Conservation (phyloP, 768 basidiomycete species). For the Rhodotorula kratochvilovae region DNA sequence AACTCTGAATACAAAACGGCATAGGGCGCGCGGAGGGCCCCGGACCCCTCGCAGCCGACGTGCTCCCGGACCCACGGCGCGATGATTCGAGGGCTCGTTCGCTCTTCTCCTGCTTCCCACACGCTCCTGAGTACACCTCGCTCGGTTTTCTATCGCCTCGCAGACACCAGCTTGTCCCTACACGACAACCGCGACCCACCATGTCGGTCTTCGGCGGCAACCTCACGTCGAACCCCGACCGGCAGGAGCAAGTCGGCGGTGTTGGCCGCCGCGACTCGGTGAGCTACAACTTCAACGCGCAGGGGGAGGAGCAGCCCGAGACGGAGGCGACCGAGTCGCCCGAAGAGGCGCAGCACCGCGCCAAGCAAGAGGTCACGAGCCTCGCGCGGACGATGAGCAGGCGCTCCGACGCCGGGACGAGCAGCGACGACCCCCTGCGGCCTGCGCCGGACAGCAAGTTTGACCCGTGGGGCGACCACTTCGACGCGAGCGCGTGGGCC, state of each 20-base stretch:
- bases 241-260: not conserved
- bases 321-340: not conserved
- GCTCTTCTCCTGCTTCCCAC: too few species aligned
- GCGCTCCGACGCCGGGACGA: conserved; percentile 1
- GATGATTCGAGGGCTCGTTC: too few species aligned
- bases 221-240: not conserved
- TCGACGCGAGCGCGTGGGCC: not conserved
- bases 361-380: not conserved
- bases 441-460: not conserved
- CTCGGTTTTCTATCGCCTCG: too few species aligned
- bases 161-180: too few species aligned
- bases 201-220: conserved; percentile 8
- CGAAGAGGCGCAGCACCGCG: not conserved
- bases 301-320: not conserved
- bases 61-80: too few species aligned
- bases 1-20: too few species aligned
- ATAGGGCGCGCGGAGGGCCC: too few species aligned
- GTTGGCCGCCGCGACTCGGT: too few species aligned
- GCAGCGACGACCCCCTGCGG: conserved; percentile 6
- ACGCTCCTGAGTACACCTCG: too few species aligned
- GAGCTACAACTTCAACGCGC: not conserved
- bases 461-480: not conserved
- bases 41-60: too few species aligned
- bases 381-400: not conserved
- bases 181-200: not conserved